These are phyloP conservation scores for Trypanosoma vivax DNA, from an alignment of 208 protist species.

Conservation along the genomic window DNA sequence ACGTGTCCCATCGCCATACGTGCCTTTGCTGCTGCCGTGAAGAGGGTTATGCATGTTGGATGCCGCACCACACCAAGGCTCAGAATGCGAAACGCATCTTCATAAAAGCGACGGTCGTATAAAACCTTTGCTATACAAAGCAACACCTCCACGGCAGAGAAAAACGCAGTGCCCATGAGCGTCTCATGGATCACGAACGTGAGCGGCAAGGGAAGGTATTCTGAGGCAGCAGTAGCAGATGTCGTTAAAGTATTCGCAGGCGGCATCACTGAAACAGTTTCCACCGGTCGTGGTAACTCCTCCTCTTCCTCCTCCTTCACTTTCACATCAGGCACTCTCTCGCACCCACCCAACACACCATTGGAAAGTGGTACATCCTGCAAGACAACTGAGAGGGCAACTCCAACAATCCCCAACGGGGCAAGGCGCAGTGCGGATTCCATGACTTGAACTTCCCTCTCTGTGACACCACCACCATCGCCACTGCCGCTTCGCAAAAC, in stretches of 20 bases:
- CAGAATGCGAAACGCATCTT: conserved; percentile 20
- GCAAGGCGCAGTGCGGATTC: conserved; percentile 15
- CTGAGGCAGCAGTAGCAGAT: conserved; percentile 10
- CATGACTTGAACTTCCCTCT: conserved; percentile 12
- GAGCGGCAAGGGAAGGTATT: conserved; percentile 21
- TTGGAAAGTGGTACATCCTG: not conserved
- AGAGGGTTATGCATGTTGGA: conserved; percentile 6
- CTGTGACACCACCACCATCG: conserved; percentile 8
- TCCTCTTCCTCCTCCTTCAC: conserved; percentile 31
- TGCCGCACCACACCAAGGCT: conserved; percentile 7
- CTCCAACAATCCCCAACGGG: conserved; percentile 16
- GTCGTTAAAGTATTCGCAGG: not conserved
- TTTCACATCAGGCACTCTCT: not conserved
- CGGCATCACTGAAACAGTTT: conserved; percentile 1
- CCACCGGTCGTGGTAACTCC: conserved; percentile 12
- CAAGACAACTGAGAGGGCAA: conserved; percentile 7
- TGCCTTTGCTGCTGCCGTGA: conserved; percentile 35
- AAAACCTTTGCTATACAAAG: conserved; percentile 31
- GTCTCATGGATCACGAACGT: conserved; percentile 7
- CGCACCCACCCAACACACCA: not conserved
- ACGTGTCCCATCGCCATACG: conserved; percentile 26
- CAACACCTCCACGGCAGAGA: conserved; percentile 15
- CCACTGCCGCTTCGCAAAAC: conserved; percentile 7
- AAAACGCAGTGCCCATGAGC: conserved; percentile 5
- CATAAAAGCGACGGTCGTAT: conserved; percentile 15